Percentiles rank a stretch among this genome's conserved stretches.
These are phyloP conservation scores for Hortaea werneckii DNA, from an alignment of 2,329 filamentous ascomycete species.

Conservation along the genomic window DNA sequence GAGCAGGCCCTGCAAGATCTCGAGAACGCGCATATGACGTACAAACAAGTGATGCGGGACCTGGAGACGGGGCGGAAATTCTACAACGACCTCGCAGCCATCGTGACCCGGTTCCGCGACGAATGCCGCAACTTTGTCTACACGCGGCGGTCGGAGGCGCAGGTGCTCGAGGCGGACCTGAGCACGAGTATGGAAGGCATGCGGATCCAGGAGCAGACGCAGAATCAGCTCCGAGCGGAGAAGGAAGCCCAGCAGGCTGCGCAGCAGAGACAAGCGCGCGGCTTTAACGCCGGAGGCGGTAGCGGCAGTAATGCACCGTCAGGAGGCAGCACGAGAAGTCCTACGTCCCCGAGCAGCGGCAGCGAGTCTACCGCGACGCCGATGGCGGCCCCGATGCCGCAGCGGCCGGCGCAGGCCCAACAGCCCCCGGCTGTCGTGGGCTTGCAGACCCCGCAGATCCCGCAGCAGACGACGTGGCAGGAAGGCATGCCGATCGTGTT, in stretches of 20 bases:
- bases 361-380: too few species aligned
- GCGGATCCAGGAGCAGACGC: conserved; percentile 35
- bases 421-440: conserved; percentile 20
- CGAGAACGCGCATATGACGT: conserved; percentile 87
- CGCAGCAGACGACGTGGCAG: conserved; percentile 20
- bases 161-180: conserved; percentile 60
- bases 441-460: conserved; percentile 8
- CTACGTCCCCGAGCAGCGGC: conserved; percentile 22
- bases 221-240: conserved; percentile 35
- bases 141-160: conserved; percentile 69
- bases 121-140: conserved; percentile 69
- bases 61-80: conserved; percentile 88
- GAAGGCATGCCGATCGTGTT: conserved; percentile 27
- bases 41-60: conserved; percentile 90
- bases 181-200: conserved; percentile 52
- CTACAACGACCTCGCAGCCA: conserved; percentile 88
- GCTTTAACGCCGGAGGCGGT: not conserved
- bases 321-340: conserved; percentile 24
- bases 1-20: conserved; percentile 79
- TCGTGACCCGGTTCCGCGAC: conserved; percentile 77
- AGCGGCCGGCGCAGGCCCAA: conserved; percentile 23
- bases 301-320: not conserved
- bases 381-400: conserved; percentile 45
- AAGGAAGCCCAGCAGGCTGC: conserved; percentile 30
- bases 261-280: conserved; percentile 25